Percentiles rank a stretch among this genome's conserved stretches.
Conservation (phyloP, 2,329 filamentous ascomycete species). For the Diatrype stigma region DNA sequence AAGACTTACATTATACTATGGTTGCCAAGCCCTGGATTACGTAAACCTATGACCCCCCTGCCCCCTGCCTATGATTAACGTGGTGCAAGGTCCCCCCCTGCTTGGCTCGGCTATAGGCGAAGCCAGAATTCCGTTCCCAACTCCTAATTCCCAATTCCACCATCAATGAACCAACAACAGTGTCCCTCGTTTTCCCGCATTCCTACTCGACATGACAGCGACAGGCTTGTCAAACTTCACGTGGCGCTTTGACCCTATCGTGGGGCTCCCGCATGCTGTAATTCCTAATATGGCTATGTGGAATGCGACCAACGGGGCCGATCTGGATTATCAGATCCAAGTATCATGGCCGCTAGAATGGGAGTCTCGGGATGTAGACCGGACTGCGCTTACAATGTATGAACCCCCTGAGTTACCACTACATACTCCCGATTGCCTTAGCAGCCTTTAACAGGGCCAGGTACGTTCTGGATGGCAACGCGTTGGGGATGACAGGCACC, state of each 20-base stretch:
- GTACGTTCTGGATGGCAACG: slow-evolving; percentile 24
- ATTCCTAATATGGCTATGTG: slow-evolving; percentile 12
- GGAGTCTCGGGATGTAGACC: slow-evolving; percentile 1
- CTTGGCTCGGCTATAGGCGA: too few relatives aligned
- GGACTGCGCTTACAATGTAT: background rate
- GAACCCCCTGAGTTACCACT: too few relatives aligned
- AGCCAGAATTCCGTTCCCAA: too few relatives aligned
- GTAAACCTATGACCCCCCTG: too few relatives aligned
- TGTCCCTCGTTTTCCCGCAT: too few relatives aligned
- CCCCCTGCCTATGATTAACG: too few relatives aligned
- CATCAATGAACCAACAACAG: too few relatives aligned
- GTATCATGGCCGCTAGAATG: slow-evolving; percentile 14
- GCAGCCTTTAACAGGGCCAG: slow-evolving; percentile 3
- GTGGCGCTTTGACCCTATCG: slow-evolving; percentile 11
- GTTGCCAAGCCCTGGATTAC: too few relatives aligned
- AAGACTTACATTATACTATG: too few relatives aligned
- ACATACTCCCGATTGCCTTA: too few relatives aligned
- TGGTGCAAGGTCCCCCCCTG: too few relatives aligned
- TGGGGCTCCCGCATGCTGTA: slow-evolving; percentile 8
- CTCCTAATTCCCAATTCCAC: too few relatives aligned
- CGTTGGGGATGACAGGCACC: slow-evolving; percentile 18
- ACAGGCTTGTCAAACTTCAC: background rate
- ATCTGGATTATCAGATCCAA: slow-evolving; percentile 10
- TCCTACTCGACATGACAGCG: background rate
- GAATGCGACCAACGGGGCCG: slow-evolving; percentile 10